Conservation (phyloP, 495 filamentous ascomycete species). For the Pyronema omphalodes region DNA sequence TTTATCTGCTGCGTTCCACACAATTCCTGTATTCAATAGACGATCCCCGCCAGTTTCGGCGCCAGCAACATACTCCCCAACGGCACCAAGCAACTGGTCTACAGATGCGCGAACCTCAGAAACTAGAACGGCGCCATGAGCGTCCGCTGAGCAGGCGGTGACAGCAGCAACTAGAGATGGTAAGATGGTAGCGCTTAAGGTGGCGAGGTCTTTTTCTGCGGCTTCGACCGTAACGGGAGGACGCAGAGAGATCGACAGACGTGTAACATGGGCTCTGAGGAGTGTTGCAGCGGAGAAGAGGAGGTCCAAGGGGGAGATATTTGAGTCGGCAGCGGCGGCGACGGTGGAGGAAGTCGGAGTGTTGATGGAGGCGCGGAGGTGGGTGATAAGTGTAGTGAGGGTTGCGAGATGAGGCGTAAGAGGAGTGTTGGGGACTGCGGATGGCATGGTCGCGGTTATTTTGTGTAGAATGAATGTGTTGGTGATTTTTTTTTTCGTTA, state of each 20-base stretch:
- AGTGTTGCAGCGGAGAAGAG: slow-evolving; percentile 19
- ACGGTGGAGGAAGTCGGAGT: slow-evolving; percentile 1
- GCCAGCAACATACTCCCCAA: slow-evolving; percentile 13
- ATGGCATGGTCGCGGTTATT: not conserved
- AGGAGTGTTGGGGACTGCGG: not conserved
- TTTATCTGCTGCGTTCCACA: slow-evolving; percentile 37
- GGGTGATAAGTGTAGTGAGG: slow-evolving; percentile 14
- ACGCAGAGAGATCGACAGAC: slow-evolving; percentile 21
- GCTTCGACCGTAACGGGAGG: slow-evolving; percentile 19
- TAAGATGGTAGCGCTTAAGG: slow-evolving; percentile 12
- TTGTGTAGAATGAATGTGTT: not conserved
- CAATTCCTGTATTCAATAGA: slow-evolving; percentile 14
- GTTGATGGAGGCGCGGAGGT: slow-evolving; percentile 14
- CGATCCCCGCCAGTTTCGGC: slow-evolving; percentile 9
- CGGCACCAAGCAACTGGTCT: slow-evolving; percentile 12
- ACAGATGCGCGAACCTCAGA: slow-evolving; percentile 2
- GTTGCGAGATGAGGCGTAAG: slow-evolving; percentile 9
- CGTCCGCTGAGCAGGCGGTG: slow-evolving; percentile 2
- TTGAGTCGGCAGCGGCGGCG: not conserved
- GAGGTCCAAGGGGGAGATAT: slow-evolving; percentile 6
- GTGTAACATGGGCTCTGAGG: slow-evolving; percentile 19
- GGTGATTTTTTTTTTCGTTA: too few species aligned
- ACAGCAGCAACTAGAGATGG: slow-evolving; percentile 13
- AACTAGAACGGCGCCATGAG: slow-evolving; percentile 9
- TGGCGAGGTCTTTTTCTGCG: slow-evolving; percentile 12